Conservation (phyloP, 2,329 filamentous ascomycete species). For the Trichoderma lentiforme region DNA sequence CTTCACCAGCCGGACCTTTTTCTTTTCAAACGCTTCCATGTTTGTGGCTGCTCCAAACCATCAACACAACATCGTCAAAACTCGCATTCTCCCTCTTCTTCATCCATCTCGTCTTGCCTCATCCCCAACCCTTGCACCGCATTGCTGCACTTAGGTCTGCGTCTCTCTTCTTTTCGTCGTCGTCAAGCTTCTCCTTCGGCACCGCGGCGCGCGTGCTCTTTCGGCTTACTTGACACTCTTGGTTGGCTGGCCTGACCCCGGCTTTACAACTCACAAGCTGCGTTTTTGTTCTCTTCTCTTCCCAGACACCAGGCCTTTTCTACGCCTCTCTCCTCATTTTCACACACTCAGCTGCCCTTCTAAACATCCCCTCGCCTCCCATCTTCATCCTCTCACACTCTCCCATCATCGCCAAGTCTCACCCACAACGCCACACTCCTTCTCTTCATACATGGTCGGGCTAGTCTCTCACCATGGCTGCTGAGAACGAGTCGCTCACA, state of each 20-base stretch:
- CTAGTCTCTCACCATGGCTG: conserved; percentile 34
- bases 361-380: background rate
- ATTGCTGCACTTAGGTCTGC: background rate
- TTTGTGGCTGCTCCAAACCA: conserved; percentile 16
- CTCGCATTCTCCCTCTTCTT: background rate
- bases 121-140: background rate
- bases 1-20: conserved; percentile 18
- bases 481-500: conserved; percentile 38
- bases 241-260: conserved; percentile 19
- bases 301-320: conserved; percentile 4
- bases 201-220: conserved; percentile 18
- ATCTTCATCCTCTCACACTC: background rate
- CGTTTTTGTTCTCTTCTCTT: background rate
- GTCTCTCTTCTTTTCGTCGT: background rate
- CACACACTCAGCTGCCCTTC: background rate
- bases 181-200: background rate
- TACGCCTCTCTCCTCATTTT: conserved; percentile 2
- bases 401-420: background rate
- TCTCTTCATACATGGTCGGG: conserved; percentile 31
- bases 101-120: background rate
- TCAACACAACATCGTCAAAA: conserved; percentile 1
- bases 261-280: conserved; percentile 4
- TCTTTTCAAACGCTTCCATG: conserved; percentile 17
- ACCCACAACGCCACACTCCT: background rate
- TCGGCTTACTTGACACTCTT: conserved; percentile 16